Conservation (phyloP, 2,329 filamentous ascomycete genomes). For the Tetracladium maxilliforme region DNA sequence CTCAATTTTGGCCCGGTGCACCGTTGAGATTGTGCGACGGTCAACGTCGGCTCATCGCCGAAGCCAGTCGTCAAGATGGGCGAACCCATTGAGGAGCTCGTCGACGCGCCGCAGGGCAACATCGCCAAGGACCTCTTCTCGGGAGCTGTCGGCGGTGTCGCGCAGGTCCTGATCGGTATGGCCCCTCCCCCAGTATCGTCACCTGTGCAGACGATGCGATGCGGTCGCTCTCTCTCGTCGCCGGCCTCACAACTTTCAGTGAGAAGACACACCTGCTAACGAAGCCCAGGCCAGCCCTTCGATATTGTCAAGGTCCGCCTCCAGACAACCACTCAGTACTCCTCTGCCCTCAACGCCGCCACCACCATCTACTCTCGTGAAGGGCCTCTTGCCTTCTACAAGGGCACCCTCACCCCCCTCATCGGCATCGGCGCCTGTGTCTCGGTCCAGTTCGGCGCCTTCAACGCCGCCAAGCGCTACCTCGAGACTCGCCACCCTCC, state of each 20-base stretch:
- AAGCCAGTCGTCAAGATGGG: too few relatives aligned
- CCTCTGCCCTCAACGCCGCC: slow-evolving; percentile 66
- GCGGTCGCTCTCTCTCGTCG: slow-evolving; percentile 2
- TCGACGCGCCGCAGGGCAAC: slow-evolving; percentile 43
- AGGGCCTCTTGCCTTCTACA: slow-evolving; percentile 89
- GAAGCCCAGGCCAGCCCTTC: slow-evolving; percentile 45
- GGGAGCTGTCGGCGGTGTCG: slow-evolving; percentile 80
- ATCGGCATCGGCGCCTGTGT: slow-evolving; percentile 95
- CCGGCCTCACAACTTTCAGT: slow-evolving; percentile 4
- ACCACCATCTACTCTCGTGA: slow-evolving; percentile 76
- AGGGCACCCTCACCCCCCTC: slow-evolving; percentile 87
- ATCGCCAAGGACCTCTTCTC: slow-evolving; percentile 93
- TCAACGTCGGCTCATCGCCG: too few relatives aligned
- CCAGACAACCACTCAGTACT: slow-evolving; percentile 76
- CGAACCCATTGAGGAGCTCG: slow-evolving; percentile 5
- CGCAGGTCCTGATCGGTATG: slow-evolving; percentile 85
- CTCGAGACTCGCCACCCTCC: slow-evolving; percentile 35
- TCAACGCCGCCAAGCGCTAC: slow-evolving; percentile 76
- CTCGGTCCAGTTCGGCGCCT: slow-evolving; percentile 96
- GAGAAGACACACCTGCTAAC: slow-evolving; percentile 8
- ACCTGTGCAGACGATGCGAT: slow-evolving; percentile 1
- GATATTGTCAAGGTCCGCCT: slow-evolving; percentile 97
- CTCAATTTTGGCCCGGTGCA: too few relatives aligned
- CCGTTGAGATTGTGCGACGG: too few relatives aligned
- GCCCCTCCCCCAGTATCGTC: slow-evolving; percentile 9